Evolutionary conservation across 2,329 filamentous ascomycete genomes (phyloP), one percentile per base, ranked within the genome.

Genomic region (Thelonectria rubi): DNA sequence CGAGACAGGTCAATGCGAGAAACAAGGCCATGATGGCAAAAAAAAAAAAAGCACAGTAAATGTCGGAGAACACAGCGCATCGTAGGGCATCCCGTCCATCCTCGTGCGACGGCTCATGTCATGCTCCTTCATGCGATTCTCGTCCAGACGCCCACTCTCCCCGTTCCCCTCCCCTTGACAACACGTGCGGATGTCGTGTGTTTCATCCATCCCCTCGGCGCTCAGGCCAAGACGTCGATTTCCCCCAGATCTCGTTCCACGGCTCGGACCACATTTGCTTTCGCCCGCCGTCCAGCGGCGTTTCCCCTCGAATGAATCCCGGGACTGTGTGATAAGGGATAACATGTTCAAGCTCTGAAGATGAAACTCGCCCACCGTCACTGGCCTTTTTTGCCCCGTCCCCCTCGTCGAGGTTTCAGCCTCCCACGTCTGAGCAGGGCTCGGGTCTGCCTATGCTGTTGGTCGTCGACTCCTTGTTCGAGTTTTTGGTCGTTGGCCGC

Each of bases 171-270:
- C n/a, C 15, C n/a, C n/a, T n/a, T n/a, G n/a, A n/a, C 18, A 37
- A n/a, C 45, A 17, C 47, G 30, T 20, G 47, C 47, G 15, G 17
- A 20, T 37, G 10, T 17, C 11, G 11, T 6, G n/a, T 34, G 26
- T 37, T 34, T 49, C 47, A 37, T 49, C 47, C 26, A n/a, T 9
- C 47, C 34, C 6, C 12, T n/a, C 46, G 24, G n/a, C 47, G 47
- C 47, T 49, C 26, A 11, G 47, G 30, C 47, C 47, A 34, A 18
- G 40, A 43, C 34, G 34, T 43, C 40, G n/a, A 12, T 20, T n/a
- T 37, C 30, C 47, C 30, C 47, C 47, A 49, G 47, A 49, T 49
- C 47, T 49, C 47, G 47, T 49, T 20, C 47, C 15, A 49, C 30
- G 26, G 30, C 47, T 32, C 26, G n/a, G 26, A 37, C 47, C 47